phyloP scores from a whole-genome alignment of 2,329 filamentous ascomycete genomes.

The Sporothrix luriei region DNA sequence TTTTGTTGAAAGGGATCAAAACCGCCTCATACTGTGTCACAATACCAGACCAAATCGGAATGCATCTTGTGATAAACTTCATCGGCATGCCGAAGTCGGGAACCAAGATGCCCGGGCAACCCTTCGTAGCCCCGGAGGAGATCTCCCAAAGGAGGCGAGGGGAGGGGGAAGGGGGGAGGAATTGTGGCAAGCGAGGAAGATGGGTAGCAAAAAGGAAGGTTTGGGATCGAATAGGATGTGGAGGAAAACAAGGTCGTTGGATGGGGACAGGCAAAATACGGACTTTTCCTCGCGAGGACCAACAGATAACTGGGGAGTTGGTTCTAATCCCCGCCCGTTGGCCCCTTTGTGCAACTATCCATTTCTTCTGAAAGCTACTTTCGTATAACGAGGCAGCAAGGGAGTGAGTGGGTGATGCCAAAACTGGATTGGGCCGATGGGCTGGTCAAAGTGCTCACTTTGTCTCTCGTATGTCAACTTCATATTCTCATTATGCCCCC shows the following conservation, averaged over 20 bases:
- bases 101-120: background rate
- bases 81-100: background rate
- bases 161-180: background rate
- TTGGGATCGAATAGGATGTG: background rate
- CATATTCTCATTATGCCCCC: too few species aligned
- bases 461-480: too few species aligned
- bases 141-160: background rate
- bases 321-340: background rate
- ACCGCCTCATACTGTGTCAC: too few species aligned
- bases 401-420: too few species aligned
- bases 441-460: too few species aligned
- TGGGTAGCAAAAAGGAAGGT: too few species aligned
- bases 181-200: background rate
- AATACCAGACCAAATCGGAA: too few species aligned
- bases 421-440: too few species aligned
- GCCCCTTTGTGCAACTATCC: background rate
- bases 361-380: too few species aligned
- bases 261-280: background rate
- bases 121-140: background rate
- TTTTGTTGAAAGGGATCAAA: too few species aligned
- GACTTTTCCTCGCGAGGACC: background rate
- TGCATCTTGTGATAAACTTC: background rate
- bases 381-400: too few species aligned
- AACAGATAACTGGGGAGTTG: background rate
- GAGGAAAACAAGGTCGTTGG: background rate